Percentiles rank a stretch among this genome's conserved stretches.
Evolutionary conservation across 116 monocot species (phyloP).

Genomic region (Posidonia oceanica): DNA sequence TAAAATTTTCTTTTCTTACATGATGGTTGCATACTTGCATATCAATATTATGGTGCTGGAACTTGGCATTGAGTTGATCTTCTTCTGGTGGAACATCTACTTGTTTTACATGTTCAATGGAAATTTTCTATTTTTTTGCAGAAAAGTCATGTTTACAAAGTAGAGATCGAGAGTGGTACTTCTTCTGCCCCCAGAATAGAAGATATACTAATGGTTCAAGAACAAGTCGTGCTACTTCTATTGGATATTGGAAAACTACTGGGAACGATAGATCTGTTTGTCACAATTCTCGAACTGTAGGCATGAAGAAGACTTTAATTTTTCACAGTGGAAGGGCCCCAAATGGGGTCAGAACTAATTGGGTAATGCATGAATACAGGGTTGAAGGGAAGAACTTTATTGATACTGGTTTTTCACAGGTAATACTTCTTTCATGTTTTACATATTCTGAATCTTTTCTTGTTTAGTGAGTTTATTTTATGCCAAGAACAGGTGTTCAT

Average conservation of each 20-base stretch:
- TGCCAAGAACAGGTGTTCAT: not conserved
- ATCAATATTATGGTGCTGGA: too few species aligned
- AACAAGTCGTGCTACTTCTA: constrained; percentile 52
- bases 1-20: too few species aligned
- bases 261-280: constrained; percentile 44
- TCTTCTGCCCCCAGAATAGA: constrained; percentile 54
- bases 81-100: too few species aligned
- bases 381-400: constrained; percentile 24
- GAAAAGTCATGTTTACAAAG: constrained; percentile 39
- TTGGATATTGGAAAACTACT: constrained; percentile 78
- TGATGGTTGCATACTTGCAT: too few species aligned
- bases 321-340: constrained; percentile 62
- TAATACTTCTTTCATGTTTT: constrained; percentile 5
- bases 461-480: not conserved
- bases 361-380: constrained; percentile 80
- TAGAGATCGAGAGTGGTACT: constrained; percentile 70
- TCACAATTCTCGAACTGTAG: constrained; percentile 35
- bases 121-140: constrained; percentile 10
- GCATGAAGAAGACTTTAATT: constrained; percentile 57
- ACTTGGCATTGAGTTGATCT: too few species aligned
- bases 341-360: constrained; percentile 44
- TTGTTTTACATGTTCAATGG: not conserved
- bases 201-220: constrained; percentile 41
- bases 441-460: not conserved
- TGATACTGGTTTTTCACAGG: constrained; percentile 29